A percentile compares a stretch with the other conserved stretches of the same genome.
phyloP scores from a whole-genome alignment of 768 basidiomycete genomes.

The Suillus placidus region DNA sequence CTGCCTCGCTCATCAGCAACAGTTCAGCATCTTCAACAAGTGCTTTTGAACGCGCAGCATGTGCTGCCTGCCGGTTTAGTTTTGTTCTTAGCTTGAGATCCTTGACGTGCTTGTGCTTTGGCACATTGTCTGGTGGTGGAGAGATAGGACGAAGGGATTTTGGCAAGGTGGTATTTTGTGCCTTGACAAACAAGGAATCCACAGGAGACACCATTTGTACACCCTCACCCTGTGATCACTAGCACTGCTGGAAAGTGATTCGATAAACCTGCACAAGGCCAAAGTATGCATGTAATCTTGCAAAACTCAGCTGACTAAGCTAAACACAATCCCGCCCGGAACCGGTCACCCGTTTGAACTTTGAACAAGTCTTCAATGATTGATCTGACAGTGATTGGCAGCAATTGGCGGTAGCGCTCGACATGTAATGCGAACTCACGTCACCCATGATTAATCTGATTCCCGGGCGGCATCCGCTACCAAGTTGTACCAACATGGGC shows the following conservation, averaged over 20 bases:
- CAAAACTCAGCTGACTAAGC: background rate
- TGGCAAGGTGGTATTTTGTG: conserved; percentile 63
- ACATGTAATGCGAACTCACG: no score
- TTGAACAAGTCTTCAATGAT: no score
- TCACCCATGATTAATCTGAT: no score
- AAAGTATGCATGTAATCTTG: background rate
- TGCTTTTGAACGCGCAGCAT: conserved; percentile 61
- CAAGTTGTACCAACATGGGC: no score
- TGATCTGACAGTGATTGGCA: no score
- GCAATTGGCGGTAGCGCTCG: no score
- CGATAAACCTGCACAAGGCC: background rate
- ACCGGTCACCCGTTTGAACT: no score
- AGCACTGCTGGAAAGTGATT: background rate
- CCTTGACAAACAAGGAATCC: conserved; percentile 76
- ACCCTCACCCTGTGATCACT: background rate
- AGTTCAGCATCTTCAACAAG: conserved; percentile 73
- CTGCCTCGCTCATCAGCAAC: conserved; percentile 68
- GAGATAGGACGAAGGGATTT: conserved; percentile 63
- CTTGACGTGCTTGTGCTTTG: conserved; percentile 61
- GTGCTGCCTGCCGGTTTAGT: conserved; percentile 61
- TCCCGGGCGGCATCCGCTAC: no score
- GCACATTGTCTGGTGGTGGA: conserved; percentile 48
- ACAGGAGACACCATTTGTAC: conserved; percentile 37
- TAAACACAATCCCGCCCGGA: background rate
- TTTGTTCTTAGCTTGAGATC: conserved; percentile 78